Conservation (phyloP, 2,329 filamentous ascomycete genomes). For the Eurotiales sp. region DNA sequence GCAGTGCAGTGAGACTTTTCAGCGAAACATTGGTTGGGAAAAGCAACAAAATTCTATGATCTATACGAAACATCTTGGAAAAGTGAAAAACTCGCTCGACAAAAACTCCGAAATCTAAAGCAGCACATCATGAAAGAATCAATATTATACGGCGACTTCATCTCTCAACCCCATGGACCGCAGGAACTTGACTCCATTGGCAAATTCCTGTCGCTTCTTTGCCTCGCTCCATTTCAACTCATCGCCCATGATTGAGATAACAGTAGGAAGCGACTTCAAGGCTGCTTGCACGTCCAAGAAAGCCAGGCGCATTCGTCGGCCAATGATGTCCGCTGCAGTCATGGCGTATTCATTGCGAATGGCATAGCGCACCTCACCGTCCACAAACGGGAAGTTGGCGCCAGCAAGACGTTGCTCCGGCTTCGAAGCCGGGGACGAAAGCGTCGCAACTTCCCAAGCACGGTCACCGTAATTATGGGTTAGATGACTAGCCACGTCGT, state of each 20-base stretch:
- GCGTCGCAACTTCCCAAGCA: slow-evolving; percentile 81
- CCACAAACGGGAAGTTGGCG: slow-evolving; percentile 88
- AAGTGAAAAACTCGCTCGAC: not conserved
- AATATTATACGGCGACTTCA: slow-evolving; percentile 1
- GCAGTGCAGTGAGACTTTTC: too few species aligned
- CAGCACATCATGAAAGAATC: not conserved
- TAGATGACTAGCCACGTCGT: slow-evolving; percentile 84
- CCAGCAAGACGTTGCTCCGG: slow-evolving; percentile 76
- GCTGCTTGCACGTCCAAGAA: slow-evolving; percentile 91
- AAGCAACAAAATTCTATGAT: slow-evolving; percentile 5
- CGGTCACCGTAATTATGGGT: slow-evolving; percentile 85
- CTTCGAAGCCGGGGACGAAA: slow-evolving; percentile 72
- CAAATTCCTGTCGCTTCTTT: slow-evolving; percentile 77
- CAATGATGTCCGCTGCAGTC: slow-evolving; percentile 85
- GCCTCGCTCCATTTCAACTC: slow-evolving; percentile 74
- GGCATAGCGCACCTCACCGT: slow-evolving; percentile 86
- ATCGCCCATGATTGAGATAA: slow-evolving; percentile 85
- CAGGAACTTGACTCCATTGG: slow-evolving; percentile 58
- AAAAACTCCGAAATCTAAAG: not conserved
- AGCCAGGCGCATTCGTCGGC: slow-evolving; percentile 75
- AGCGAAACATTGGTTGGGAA: too few species aligned
- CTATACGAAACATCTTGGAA: not conserved
- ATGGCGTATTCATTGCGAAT: slow-evolving; percentile 86
- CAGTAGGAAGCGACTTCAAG: slow-evolving; percentile 74
- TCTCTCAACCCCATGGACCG: slow-evolving; percentile 53